Evolutionary conservation across 176 grass and related monocot species (phyloP), one percentile per base, ranked within the genome.

Genomic region (Phyllostachys edulis): DNA sequence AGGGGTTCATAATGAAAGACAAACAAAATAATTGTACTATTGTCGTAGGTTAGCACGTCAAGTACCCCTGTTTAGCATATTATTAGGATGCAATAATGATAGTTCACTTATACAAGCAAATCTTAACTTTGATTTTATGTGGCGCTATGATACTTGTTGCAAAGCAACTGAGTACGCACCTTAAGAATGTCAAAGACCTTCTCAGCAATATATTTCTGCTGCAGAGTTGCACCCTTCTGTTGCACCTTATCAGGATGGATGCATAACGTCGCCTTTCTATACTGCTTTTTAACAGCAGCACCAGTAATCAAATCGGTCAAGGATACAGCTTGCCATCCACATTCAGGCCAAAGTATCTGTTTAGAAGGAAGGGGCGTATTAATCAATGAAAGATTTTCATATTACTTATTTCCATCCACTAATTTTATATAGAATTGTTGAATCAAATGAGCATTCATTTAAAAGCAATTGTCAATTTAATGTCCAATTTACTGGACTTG

Each of bases 161-260:
- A 86, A 65, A 66, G 38, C 10, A 78, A n/a, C 42, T 10, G 66
- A 32, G 79, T 60, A 90, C 84, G 63, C 38, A 94, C 93, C 93
- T 94, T 92, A 32, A 94, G 90, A 60, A 94, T 84, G 73, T 90
- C 90, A 92, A 94, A 94, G 46, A 94, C 90, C 86, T 92, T 94
- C 83, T 92, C 90, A 0, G 89, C 84, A 60, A 88, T 86, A 80
- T 90, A 94, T 82, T 94, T 94, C 85, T 94, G 93, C 49, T 90
- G 87, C 88, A 94, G 49, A 63, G 63, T 90, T 81, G 93, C 90
- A 57, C 93, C 93, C 65, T 91, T 90, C 72, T 92, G 93, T 79
- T 94, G 93, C 75, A 92, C 85, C 86, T 94, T 94, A 83, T 94
- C 93, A 73, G 93, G 90, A 90, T 94, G 90, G 63, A 94, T 87